Evolutionary conservation across 306 rosid genomes (phyloP), one percentile per base, ranked within the genome.

Genomic region (Sechiopsis laciniata): DNA sequence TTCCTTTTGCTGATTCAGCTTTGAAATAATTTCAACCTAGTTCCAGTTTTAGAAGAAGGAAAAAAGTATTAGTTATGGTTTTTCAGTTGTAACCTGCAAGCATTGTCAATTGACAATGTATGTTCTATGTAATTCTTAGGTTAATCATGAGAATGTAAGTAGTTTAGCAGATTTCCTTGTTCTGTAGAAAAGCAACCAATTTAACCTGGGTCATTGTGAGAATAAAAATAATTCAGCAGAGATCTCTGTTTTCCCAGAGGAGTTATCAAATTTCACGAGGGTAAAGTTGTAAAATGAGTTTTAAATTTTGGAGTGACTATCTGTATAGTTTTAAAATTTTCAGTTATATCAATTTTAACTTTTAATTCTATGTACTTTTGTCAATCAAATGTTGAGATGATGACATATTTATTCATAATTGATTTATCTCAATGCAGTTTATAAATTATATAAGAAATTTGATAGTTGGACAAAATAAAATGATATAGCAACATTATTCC

Each of bases 1-100:
- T 42, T 66, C 26, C 55, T 45, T 37, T 37, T 63, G 70, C 72
- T 63, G 51, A 35, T 17, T 63, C 70, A 63, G 70, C 70, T 63
- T 35, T 37, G 22, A 35, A 63, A 63, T 63, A n/a, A 37, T 63
- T 37, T n/a, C 20, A 37, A 35, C 50, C 15, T 63, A n/a, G 15
- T 63, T 35, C 26, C 68, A 26, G 45, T 16, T 61, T 12, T 8
- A 15, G 21, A 2, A 32, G 16, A 61, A 61, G 21, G 21, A 14
- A 32, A 9, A 61, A 3, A 2, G 50, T 45, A 6, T 45, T 45
- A 2, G 16, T 26, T 60, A 0, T 12, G 66, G 19, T 26, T 60
- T 24, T 60, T 60, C 19, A 6, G 20, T 60, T 60, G 11, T 6
- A 60, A 60, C 66, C 21, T 63, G 24, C n/a, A n/a, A 63, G 24